Conservation (phyloP, 495 filamentous ascomycete species). For the Penicillium cinerascens region DNA sequence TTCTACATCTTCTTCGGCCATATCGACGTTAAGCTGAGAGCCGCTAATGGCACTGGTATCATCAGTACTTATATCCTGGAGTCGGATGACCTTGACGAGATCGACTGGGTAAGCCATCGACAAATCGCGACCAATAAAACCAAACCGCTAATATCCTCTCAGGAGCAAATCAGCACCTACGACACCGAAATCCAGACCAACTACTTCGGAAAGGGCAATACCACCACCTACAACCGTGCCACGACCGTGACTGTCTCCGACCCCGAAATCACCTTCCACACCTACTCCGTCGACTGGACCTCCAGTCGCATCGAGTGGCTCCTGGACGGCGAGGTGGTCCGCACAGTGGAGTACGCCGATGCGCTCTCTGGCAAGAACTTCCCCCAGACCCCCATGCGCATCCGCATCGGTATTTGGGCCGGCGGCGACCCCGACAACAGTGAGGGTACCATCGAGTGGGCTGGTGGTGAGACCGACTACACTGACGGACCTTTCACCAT, state of each 20-base stretch:
- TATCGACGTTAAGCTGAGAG: slow-evolving; percentile 69
- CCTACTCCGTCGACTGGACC: slow-evolving; percentile 86
- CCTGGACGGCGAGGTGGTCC: slow-evolving; percentile 72
- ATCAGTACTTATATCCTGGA: slow-evolving; percentile 78
- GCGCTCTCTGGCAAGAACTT: slow-evolving; percentile 67
- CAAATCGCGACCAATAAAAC: not conserved
- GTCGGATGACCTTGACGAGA: slow-evolving; percentile 89
- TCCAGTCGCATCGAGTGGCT: slow-evolving; percentile 69
- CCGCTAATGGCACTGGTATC: slow-evolving; percentile 69
- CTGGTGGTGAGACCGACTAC: slow-evolving; percentile 75
- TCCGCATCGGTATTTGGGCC: slow-evolving; percentile 84
- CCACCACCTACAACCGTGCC: slow-evolving; percentile 72
- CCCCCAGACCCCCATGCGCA: slow-evolving; percentile 86
- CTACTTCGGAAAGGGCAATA: slow-evolving; percentile 92
- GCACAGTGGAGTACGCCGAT: slow-evolving; percentile 60
- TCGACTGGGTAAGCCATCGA: slow-evolving; percentile 72
- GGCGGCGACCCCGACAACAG: slow-evolving; percentile 74
- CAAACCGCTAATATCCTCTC: not conserved
- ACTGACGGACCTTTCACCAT: slow-evolving; percentile 71
- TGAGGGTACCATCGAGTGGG: slow-evolving; percentile 65
- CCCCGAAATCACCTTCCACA: slow-evolving; percentile 71
- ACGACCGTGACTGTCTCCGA: slow-evolving; percentile 52
- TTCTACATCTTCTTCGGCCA: slow-evolving; percentile 82
- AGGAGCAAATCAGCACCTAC: slow-evolving; percentile 58
- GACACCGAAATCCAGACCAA: slow-evolving; percentile 72